Conservation (phyloP, 257 asterid species). For the Nicotiana sylvestris region DNA sequence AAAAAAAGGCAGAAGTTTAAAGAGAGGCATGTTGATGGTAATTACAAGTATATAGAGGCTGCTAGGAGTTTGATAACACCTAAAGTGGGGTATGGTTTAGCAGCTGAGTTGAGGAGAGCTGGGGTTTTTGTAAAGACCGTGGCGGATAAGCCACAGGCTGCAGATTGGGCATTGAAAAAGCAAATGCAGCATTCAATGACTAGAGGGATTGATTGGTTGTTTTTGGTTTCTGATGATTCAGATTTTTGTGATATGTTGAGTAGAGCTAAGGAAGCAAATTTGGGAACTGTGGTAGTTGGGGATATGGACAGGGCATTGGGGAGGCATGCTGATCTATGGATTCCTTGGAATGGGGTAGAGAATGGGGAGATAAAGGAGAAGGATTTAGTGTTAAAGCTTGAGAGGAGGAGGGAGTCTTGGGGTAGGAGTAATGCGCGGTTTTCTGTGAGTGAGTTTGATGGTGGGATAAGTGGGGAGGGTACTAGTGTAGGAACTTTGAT, state of each 20-base stretch:
- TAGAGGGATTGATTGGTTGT: conserved; percentile 88
- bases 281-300: conserved; percentile 92
- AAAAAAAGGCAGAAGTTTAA: conserved; percentile 77
- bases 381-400: conserved; percentile 51
- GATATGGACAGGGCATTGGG: conserved; percentile 78
- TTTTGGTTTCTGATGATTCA: conserved; percentile 78
- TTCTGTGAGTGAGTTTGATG: conserved; percentile 63
- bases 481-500: conserved; percentile 25
- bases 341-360: conserved; percentile 74
- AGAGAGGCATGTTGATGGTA: conserved; percentile 67
- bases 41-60: conserved; percentile 71
- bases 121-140: conserved; percentile 89
- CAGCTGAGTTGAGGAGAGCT: conserved; percentile 75
- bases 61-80: conserved; percentile 60
- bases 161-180: conserved; percentile 93
- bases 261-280: conserved; percentile 69
- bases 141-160: conserved; percentile 92
- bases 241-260: conserved; percentile 83
- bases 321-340: conserved; percentile 82
- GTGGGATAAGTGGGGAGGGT: conserved; percentile 33
- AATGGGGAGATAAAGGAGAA: conserved; percentile 72
- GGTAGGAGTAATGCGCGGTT: conserved; percentile 30
- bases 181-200: conserved; percentile 90
- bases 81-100: conserved; percentile 73
- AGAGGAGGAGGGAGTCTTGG: conserved; percentile 31